Conservation (phyloP, 805 yeast species). For the Ogataea ramenticola region DNA sequence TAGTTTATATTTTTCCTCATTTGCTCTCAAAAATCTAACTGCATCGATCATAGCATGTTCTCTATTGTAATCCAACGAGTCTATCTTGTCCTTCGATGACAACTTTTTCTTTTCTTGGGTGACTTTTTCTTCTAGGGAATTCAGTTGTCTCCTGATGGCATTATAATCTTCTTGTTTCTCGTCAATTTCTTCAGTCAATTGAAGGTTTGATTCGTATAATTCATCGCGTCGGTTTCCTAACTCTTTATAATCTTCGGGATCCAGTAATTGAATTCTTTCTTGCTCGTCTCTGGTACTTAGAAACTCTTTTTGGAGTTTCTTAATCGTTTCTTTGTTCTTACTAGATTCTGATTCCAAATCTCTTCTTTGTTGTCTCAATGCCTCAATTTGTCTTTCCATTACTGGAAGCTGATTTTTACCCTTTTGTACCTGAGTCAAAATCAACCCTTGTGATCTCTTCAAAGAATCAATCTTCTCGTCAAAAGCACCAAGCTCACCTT, state of each 20-base stretch:
- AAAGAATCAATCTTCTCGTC: not conserved
- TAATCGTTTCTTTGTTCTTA: not conserved
- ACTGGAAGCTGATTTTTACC: not conserved
- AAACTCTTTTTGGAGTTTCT: not conserved
- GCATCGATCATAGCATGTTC: constrained; percentile 26
- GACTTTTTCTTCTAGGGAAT: constrained; percentile 9
- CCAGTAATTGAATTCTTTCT: not conserved
- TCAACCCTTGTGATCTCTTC: not conserved
- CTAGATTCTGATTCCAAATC: not conserved
- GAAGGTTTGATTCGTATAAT: not conserved
- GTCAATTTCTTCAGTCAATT: not conserved
- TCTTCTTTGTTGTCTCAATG: not conserved
- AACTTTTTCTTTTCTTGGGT: constrained; percentile 15
- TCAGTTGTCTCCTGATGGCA: constrained; percentile 5
- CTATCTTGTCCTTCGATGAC: constrained; percentile 44
- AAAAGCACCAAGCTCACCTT: not conserved
- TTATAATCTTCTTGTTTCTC: not conserved
- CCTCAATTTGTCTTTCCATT: not conserved
- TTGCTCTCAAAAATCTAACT: constrained; percentile 34
- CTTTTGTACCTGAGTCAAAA: not conserved
- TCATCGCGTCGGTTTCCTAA: not conserved
- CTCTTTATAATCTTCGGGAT: not conserved
- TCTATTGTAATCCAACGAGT: constrained; percentile 31
- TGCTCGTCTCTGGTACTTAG: not conserved
- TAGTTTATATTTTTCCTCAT: constrained; percentile 24